Evolutionary conservation across 306 rosid genomes (phyloP).

Genomic region (Vachellia collinsii): DNA sequence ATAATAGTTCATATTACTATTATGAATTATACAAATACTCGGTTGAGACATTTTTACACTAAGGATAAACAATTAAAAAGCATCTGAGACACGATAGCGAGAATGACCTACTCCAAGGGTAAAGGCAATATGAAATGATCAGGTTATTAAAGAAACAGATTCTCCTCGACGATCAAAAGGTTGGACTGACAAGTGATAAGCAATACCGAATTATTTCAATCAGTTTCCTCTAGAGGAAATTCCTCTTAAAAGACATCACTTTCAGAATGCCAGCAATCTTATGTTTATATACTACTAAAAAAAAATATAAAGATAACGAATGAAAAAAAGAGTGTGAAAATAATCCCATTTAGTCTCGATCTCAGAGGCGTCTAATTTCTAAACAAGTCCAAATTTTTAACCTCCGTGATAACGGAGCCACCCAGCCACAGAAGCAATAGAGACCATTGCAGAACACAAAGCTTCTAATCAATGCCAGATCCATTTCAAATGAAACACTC

Average conservation of each 20-base stretch:
- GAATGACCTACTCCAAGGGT: not conserved
- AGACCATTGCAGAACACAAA: not conserved
- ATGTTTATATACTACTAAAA: not conserved
- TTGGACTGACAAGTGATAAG: not conserved
- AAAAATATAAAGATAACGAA: not conserved
- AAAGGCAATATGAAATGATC: not conserved
- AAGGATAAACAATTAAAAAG: not conserved
- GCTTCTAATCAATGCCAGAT: not conserved
- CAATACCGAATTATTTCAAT: constrained; percentile 6
- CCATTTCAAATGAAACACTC: not conserved
- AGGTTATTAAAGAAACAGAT: constrained; percentile 2
- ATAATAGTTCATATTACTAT: constrained; percentile 18
- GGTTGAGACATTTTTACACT: not conserved
- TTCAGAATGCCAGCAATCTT: constrained; percentile 10
- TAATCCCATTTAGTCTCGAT: constrained; percentile 14
- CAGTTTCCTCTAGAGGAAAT: not conserved
- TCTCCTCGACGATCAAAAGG: constrained; percentile 13
- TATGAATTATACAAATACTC: not conserved
- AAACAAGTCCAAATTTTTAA: not conserved
- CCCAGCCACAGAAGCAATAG: not conserved
- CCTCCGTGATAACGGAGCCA: constrained; percentile 10
- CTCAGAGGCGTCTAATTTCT: not conserved
- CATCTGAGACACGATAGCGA: not conserved
- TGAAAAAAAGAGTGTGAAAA: not conserved
- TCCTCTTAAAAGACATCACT: not conserved